Evolutionary conservation across 768 basidiomycete species (phyloP), one percentile per base, ranked within the genome.

Genomic region (Udeniomyces megalosporus): DNA sequence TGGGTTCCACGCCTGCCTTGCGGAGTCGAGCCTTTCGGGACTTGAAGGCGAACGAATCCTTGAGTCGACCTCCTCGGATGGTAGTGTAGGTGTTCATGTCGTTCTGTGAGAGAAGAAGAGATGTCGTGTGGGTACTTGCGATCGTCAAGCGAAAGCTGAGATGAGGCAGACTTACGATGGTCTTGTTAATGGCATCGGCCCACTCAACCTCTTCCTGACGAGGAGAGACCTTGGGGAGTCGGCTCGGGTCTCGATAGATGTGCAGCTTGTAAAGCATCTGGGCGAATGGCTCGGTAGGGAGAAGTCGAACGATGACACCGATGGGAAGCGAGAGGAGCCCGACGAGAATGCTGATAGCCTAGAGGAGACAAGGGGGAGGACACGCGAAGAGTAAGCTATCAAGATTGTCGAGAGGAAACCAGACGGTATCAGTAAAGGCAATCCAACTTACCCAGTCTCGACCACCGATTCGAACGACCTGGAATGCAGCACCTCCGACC

Each of bases 401-500:
- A n/a, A 42, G 38, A 17, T 42, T 8, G 17, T 8, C 17, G 17
- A 42, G 38, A 42, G 38, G 10, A 17, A 42, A 8, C 8, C 17
- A 42, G 38, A 42, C 38, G 17, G 38, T 17, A 42, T 17, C 8
- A 17, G 17, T 42, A 42, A 8, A 42, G 38, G 17, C 17, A 42
- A 42, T 17, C 10, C 38, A 42, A 42, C 38, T 42, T 42, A 42
- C 38, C 95, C 95, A 99, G 72, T 93, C 89, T 45, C 81, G 81
- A 10, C 86, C 89, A 44, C 76, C 76, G 55, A 97, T 82, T 8
- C 71, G 78, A 0, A 81, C 84, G 10, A 96, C 93, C 69, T 86
- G 83, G 78, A 99, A 97, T 0, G 91, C 92, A 2, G 86, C 80
- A 38, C 87, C 85, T 45, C 91, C 93, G 47, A 97, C 79, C 69